Conservation (phyloP, 345 rosid species). For the Salix caprea region DNA sequence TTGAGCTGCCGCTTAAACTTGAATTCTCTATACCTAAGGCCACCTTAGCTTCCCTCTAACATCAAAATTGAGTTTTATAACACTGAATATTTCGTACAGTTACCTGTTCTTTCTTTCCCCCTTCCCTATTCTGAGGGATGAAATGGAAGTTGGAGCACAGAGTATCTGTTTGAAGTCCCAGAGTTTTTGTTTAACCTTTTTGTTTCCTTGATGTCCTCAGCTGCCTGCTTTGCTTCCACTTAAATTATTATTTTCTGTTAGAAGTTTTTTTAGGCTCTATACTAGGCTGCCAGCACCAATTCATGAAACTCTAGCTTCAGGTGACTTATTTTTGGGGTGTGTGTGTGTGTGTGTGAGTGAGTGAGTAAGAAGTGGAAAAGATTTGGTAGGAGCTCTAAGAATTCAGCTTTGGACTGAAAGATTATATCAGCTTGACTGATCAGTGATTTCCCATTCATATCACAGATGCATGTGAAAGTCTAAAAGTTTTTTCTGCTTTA, state of each 20-base stretch:
- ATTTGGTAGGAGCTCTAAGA: neutral
- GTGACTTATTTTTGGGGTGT: too few species aligned
- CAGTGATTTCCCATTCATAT: neutral
- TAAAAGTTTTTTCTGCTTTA: neutral
- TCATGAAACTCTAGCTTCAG: too few species aligned
- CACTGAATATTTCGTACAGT: too few species aligned
- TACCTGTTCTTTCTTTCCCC: neutral
- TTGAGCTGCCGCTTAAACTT: slow-evolving; percentile 2
- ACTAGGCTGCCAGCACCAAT: neutral
- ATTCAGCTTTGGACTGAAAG: neutral
- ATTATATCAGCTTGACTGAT: neutral
- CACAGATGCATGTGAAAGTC: neutral
- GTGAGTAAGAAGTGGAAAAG: neutral
- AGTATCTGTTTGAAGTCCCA: neutral
- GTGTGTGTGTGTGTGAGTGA: too few species aligned
- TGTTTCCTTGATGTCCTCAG: neutral
- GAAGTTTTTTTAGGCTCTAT: neutral
- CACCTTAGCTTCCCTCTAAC: neutral
- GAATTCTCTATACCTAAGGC: neutral
- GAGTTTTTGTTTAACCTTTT: neutral
- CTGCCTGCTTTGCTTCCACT: neutral
- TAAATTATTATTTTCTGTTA: neutral
- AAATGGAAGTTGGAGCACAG: neutral
- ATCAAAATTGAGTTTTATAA: neutral
- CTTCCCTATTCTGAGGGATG: neutral